Evolutionary conservation across 1,284 basidiomycete genomes (phyloP).

Genomic region (Dichomitus squalens): DNA sequence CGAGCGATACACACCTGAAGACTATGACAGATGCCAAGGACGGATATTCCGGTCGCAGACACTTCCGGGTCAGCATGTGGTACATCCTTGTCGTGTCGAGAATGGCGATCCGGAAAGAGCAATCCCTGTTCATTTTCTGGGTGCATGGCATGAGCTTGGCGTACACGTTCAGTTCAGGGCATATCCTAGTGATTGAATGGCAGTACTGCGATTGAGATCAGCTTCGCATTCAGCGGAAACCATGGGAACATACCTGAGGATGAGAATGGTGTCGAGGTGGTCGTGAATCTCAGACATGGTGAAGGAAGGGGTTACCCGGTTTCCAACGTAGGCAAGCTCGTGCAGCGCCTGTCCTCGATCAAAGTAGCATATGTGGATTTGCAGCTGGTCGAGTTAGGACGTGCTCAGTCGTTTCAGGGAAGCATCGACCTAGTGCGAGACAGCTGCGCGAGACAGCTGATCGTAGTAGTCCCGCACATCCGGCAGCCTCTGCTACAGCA

Average conservation of each 20-base stretch:
- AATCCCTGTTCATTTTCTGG: conserved; percentile 88
- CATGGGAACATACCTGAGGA: conserved; percentile 69
- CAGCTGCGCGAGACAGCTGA: no score
- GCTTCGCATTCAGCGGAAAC: not conserved
- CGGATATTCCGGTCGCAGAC: conserved; percentile 89
- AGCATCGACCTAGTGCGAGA: no score
- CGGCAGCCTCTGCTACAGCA: no score
- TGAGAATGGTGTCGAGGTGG: conserved; percentile 95
- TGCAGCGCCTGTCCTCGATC: no score
- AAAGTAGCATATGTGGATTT: no score
- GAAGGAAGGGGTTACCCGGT: not conserved
- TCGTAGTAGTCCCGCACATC: no score
- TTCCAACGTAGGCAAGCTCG: no score
- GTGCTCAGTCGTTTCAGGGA: no score
- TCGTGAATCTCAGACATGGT: conserved; percentile 87
- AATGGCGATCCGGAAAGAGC: conserved; percentile 99
- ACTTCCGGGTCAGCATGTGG: conserved; percentile 96
- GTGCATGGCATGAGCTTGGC: conserved; percentile 99
- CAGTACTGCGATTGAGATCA: conserved; percentile 72
- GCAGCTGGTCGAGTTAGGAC: no score
- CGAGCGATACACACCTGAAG: conserved; percentile 66
- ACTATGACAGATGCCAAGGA: conserved; percentile 98
- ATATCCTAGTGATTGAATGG: conserved; percentile 96
- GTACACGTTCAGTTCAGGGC: conserved; percentile 97
- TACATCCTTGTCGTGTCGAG: conserved; percentile 93